These are phyloP conservation scores for Citrus sp. DNA, from an alignment of 345 rosid species.

Conservation along the genomic window DNA sequence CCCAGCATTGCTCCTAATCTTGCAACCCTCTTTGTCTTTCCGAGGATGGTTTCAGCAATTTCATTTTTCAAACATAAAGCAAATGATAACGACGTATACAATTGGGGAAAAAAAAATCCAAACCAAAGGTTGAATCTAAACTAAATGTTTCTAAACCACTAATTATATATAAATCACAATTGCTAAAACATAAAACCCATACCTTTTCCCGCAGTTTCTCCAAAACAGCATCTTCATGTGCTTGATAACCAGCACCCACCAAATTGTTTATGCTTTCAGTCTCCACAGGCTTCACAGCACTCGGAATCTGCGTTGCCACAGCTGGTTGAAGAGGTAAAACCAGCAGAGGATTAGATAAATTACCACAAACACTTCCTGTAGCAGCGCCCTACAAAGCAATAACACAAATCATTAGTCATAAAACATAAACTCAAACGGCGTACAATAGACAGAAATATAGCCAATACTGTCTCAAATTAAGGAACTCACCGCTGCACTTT, in stretches of 20 bases:
- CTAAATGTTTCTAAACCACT: not conserved
- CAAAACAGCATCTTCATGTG: conserved; percentile 68
- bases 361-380: conserved; percentile 52
- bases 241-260: conserved; percentile 73
- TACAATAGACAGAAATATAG: not conserved
- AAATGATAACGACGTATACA: too few species aligned
- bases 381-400: conserved; percentile 59
- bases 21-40: not conserved
- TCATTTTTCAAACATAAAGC: not conserved
- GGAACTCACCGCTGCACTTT: conserved; percentile 69
- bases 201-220: conserved; percentile 68
- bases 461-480: not conserved
- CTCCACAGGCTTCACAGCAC: conserved; percentile 37
- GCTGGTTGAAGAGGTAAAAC: conserved; percentile 69
- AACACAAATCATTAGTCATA: conserved; percentile 4
- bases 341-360: conserved; percentile 69
- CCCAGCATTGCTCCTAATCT: not conserved
- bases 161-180: not conserved
- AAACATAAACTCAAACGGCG: not conserved
- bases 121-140: not conserved
- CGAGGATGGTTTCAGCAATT: not conserved
- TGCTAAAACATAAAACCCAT: not conserved
- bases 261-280: conserved; percentile 43
- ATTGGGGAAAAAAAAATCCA: not conserved
- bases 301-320: conserved; percentile 32